Percentiles rank a stretch among this genome's conserved stretches.
These are phyloP conservation scores for Aureobasidium zeae DNA, from an alignment of 2,329 filamentous ascomycete genomes.

Conservation along the genomic window DNA sequence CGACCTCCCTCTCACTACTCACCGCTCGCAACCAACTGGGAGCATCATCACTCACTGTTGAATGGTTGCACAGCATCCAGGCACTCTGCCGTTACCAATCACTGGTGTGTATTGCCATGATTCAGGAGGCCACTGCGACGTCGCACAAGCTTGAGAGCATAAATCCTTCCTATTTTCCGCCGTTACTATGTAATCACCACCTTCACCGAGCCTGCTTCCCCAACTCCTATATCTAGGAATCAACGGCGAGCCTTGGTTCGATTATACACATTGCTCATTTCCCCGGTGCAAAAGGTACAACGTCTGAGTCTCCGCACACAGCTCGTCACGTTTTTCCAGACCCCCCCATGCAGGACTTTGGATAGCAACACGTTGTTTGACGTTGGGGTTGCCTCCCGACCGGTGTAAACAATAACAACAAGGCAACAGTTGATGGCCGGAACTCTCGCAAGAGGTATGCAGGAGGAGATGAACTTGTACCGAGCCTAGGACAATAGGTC, in stretches of 20 bases:
- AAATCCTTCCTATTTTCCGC: background rate
- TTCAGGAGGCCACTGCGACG: too few species aligned
- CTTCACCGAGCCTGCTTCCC: background rate
- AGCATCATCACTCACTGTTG: too few species aligned
- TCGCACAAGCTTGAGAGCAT: background rate
- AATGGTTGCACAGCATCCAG: background rate
- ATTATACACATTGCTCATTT: conserved; percentile 4
- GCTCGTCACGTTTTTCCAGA: too few species aligned
- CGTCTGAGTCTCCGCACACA: background rate
- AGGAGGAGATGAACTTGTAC: too few species aligned
- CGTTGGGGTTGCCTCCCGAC: background rate
- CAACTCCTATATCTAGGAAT: conserved; percentile 3
- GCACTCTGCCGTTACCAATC: background rate
- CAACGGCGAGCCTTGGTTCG: conserved; percentile 4
- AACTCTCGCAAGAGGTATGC: background rate
- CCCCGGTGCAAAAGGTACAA: background rate
- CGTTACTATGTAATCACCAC: conserved; percentile 3
- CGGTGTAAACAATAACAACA: conserved; percentile 2
- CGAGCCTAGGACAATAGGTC: too few species aligned
- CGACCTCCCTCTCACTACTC: too few species aligned
- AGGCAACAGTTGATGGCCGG: background rate
- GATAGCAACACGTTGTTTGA: conserved; percentile 3
- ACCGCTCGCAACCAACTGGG: too few species aligned
- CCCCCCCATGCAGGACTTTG: background rate
- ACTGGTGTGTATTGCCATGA: too few species aligned